These are phyloP conservation scores for Lentinula raphanica DNA, from an alignment of 768 basidiomycete species.

Conservation along the genomic window DNA sequence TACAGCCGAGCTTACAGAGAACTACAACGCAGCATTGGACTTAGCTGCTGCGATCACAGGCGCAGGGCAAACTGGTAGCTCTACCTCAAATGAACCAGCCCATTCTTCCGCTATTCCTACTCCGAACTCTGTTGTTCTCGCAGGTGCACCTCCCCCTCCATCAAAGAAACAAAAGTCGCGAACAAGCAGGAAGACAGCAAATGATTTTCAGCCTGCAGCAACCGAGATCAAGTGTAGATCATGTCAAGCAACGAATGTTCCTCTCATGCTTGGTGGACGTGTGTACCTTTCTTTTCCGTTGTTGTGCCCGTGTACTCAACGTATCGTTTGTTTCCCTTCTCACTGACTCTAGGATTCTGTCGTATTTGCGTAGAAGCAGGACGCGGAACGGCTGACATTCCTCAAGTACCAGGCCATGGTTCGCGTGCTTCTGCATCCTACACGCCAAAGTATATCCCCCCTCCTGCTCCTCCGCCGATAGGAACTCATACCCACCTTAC, in stretches of 20 bases:
- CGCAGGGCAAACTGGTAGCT: not conserved
- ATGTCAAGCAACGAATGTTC: constrained; percentile 66
- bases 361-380: constrained; percentile 61
- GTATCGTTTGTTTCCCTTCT: not conserved
- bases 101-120: not conserved
- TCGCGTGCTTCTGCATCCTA: not conserved
- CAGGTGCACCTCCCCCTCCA: constrained; percentile 10
- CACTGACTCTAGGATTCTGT: constrained; percentile 56
- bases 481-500: not conserved
- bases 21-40: not conserved
- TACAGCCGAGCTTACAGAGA: constrained; percentile 1
- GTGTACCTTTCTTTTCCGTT: constrained; percentile 24
- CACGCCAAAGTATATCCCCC: not conserved
- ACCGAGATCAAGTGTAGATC: constrained; percentile 49
- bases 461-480: not conserved
- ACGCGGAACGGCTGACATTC: constrained; percentile 27
- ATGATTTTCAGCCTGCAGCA: constrained; percentile 20
- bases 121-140: not conserved
- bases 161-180: constrained; percentile 39
- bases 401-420: constrained; percentile 12
- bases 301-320: not conserved
- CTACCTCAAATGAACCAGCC: not conserved
- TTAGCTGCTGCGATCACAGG: constrained; percentile 2
- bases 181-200: constrained; percentile 18
- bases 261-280: constrained; percentile 74